Percentiles rank a stretch among this genome's conserved stretches.
Conservation (phyloP, 192 early-diverging fungal genomes). For the Coemansia sp. region DNA sequence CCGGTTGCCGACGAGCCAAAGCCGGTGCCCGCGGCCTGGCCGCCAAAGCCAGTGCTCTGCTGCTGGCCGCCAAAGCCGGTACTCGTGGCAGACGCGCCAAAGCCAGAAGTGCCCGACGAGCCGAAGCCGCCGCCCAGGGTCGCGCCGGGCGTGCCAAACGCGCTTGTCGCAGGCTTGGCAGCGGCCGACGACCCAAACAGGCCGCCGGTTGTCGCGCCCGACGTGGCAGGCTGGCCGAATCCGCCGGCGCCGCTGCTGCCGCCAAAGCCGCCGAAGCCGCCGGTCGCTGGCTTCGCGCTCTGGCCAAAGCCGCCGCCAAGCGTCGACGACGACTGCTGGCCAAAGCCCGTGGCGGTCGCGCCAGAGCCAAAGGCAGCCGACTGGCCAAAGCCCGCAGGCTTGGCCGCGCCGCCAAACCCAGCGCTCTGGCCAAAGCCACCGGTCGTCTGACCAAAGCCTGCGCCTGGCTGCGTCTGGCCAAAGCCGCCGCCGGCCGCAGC, state of each 20-base stretch:
- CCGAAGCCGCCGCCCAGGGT: constrained; percentile 13
- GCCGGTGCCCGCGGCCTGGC: not conserved
- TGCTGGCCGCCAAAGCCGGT: constrained; percentile 25
- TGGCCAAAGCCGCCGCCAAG: constrained; percentile 11
- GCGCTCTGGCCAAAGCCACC: constrained; percentile 42
- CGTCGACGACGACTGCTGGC: constrained; percentile 3
- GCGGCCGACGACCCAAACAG: constrained; percentile 22
- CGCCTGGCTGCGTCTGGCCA: constrained; percentile 22
- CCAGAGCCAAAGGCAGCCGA: constrained; percentile 17
- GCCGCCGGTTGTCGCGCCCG: constrained; percentile 5
- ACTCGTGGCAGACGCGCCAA: constrained; percentile 3
- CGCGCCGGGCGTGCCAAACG: constrained; percentile 19
- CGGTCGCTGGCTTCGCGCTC: constrained; percentile 11
- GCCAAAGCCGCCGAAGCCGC: constrained; percentile 20
- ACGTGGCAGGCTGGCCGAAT: constrained; percentile 16
- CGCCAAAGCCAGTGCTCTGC: not conserved
- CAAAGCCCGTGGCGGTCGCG: constrained; percentile 16
- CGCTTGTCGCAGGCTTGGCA: constrained; percentile 11
- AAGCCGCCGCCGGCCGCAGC: constrained; percentile 11
- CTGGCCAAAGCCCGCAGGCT: constrained; percentile 21
- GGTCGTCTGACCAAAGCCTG: constrained; percentile 16
- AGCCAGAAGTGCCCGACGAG: constrained; percentile 14
- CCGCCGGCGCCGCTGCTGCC: constrained; percentile 1
- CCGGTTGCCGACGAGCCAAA: not conserved
- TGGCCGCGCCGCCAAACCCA: constrained; percentile 14